Percentiles rank a stretch among this genome's conserved stretches.
Evolutionary conservation across 2,329 filamentous ascomycete genomes (phyloP).

Genomic region (Hymenotorrendiella dingleyae): DNA sequence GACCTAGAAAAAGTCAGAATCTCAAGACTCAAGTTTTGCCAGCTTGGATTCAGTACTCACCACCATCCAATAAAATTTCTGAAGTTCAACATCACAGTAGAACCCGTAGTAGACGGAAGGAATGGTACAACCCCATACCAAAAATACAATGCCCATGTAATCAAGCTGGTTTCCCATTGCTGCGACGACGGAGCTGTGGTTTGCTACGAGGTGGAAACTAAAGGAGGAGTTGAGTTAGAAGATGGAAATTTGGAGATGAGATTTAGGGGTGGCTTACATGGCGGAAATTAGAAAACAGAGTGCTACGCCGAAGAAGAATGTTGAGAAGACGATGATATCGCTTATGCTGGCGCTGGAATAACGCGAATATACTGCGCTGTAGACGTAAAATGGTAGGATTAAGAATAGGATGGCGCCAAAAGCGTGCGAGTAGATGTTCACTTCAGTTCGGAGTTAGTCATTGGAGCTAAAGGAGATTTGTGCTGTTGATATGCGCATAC

Average conservation of each 20-base stretch:
- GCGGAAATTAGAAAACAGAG: slow-evolving; percentile 37
- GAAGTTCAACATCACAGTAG: slow-evolving; percentile 34
- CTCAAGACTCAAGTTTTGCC: too few relatives aligned
- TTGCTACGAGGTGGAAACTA: slow-evolving; percentile 33
- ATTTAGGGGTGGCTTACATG: slow-evolving; percentile 20
- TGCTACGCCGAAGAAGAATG: slow-evolving; percentile 35
- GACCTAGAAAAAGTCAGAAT: neutral
- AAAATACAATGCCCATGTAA: slow-evolving; percentile 34
- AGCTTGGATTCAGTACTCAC: too few relatives aligned
- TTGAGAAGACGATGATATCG: slow-evolving; percentile 35
- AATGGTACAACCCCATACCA: slow-evolving; percentile 36
- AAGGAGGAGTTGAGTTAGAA: neutral
- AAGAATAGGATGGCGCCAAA: slow-evolving; percentile 35
- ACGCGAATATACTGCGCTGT: slow-evolving; percentile 25
- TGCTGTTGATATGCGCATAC: neutral
- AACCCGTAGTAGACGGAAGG: slow-evolving; percentile 37
- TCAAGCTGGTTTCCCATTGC: slow-evolving; percentile 35
- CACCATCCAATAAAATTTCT: slow-evolving; percentile 32
- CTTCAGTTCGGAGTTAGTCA: slow-evolving; percentile 23
- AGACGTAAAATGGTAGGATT: slow-evolving; percentile 25
- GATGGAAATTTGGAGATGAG: neutral
- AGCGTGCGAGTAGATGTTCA: slow-evolving; percentile 40
- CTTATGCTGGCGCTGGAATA: slow-evolving; percentile 30
- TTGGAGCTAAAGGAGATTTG: neutral
- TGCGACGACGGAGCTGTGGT: slow-evolving; percentile 33